Evolutionary conservation across 345 rosid genomes (phyloP), one percentile per base, ranked within the genome.

Genomic region (Brassica nigra): DNA sequence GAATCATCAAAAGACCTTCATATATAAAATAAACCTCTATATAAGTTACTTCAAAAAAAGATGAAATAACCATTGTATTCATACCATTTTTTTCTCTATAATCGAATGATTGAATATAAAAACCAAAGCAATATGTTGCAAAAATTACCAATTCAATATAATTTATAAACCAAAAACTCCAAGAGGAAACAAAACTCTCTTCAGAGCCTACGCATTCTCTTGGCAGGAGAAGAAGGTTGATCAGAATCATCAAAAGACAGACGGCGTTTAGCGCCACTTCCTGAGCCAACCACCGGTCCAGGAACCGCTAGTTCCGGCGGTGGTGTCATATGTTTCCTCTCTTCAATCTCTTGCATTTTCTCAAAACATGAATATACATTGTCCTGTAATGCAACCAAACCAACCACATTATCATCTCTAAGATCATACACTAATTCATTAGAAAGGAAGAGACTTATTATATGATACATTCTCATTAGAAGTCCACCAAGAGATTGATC

Each of bases 371-470:
- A 74, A 85, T 81, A 81, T 70, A 88, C 79, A 58, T 84, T 84
- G 55, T 92, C 97, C 98, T 94, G 88, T 63, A 66, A 55, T 92
- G 89, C 70, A 66, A 55, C 82, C 77, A 58, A 55, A 54, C 70
- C 59, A 33, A 61, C 7, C 49, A 52, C 36, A 80, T 59, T 8
- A 36, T 33, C 34, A 78, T 23, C 70, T 44, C 11, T 0, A 12
- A 49, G 16, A 73, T 36, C 47, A 68, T 42, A 73, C 8, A 74
- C 62, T 54, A 70, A 63, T 77, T 18, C 18, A 55, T 27, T 11
- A 16, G 5, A 15, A 5, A n/a, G 0, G 2, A 23, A n/a, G 33
- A 12, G 61, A 63, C 12, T 1, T n/a, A 2, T 27, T 27, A 6
- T 27, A 6, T 4, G 8, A 83, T 79, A 90, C 98, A 83, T 82